Evolutionary conservation across 352 stramenopile species (phyloP), one percentile per base, ranked within the genome.

Genomic region (Phytophthora boehmeriae): DNA sequence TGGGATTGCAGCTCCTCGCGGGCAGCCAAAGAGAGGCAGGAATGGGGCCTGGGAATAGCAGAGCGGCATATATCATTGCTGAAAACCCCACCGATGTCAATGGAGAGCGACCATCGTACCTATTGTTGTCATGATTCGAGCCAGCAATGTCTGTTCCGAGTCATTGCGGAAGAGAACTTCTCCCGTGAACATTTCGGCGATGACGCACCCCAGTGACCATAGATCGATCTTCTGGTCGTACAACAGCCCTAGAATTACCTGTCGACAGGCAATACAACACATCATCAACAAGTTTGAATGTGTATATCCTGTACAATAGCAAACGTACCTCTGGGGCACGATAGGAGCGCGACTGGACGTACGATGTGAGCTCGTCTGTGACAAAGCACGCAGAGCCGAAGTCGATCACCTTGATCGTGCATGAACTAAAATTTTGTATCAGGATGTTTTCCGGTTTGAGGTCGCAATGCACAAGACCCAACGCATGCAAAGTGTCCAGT

Each of bases 381-480:
- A 88, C 90, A 49, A 96, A 95, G 84, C 97, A 99, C 1, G 92
- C 97, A 2, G 89, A 98, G 11, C 97, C 98, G 86, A 99, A 99
- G 76, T 99, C 98, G 70, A 99, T 99, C 16, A 99, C 83, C 90
- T 94, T 75, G 60, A 99, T 89, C 8, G 84, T 91, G 69, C 91
- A 98, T 76, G 84, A 73, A 96, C 75, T 76, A 96, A 91, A 89
- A 67, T 86, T 92, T 66, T 79, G 78, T 28, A 91, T 83, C 2
- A 91, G 65, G 58, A 99, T 98, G 78, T 99, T 99, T 70, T 99
- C 97, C 0, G 97, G 97, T 73, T 99, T 99, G 36, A 99, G 82
- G 76, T 99, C 97, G 71, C 97, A 99, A 74, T 99, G 97, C 10
- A 99, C 94, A 46, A 99, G 79, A 46, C 86, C 84, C 17, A 99